Base-by-base conservation (phyloP, 2,329 filamentous ascomycete genomes). In the Daldinia sp. region DNA sequence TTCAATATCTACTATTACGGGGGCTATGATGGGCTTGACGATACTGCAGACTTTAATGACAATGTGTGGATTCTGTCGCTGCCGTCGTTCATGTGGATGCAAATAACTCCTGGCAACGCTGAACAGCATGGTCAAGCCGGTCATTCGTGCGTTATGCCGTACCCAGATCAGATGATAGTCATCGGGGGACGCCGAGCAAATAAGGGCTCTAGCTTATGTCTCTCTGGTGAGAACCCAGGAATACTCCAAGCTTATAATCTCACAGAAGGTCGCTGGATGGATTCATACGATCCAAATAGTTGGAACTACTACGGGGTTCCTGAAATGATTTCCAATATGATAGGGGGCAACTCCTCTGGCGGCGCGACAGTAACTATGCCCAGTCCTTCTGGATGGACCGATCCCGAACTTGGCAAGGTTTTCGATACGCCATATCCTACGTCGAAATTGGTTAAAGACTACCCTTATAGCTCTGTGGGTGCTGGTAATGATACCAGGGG, bases 1-100 rank as follows among this genome's bases (percentile, higher is more conserved):
- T 91, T 90, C 76, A 93, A 94, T 73, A 88, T 96, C 50, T 94
- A 94, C 79, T 92, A 92, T 78, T 95, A 93, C 70, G 92, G 91
- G 13, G 92, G 92, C 0, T 94, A 90, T 71, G 78, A 87, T 59
- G 87, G 85, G 0, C 67, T 87, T 4, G 60, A 82, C 58, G 25
- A 61, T 0, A 52, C 43, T 0, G 61, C 76, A 0, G 63, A 74
- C 13, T 85, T 81, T 66, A 81, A 75, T 55, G 87, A 93, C 63
- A 90, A 92, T 47, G 90, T 94, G 74, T 95, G 91, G 91, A 89
- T 93, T 19, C 80, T 95, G 10, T 92, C 91, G 0, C 78, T 96
- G 4, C 92, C 92, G 0, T 89, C 89, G 0, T 96, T 96, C 74
- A 91, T 86, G 3, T 95, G 92, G 92, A 90, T 90, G 54, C 79